Conservation (phyloP, 1,139 yeast genomes). For the Pichia sp. region DNA sequence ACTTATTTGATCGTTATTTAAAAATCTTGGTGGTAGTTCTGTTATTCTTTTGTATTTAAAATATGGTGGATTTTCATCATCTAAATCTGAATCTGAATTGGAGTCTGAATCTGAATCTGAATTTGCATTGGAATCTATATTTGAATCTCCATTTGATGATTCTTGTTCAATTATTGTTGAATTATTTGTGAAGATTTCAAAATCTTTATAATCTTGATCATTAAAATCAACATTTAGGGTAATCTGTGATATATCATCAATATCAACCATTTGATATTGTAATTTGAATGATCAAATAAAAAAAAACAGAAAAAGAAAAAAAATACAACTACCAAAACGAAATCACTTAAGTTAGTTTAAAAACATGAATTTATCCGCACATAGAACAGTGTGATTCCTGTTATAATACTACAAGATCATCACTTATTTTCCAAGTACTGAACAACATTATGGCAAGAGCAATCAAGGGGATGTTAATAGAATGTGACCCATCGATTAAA, state of each 20-base stretch:
- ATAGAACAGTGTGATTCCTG: no score
- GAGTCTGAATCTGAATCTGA: constrained; percentile 12
- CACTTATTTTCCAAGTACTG: no score
- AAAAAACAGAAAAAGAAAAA: no score
- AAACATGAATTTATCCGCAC: not conserved
- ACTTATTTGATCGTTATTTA: constrained; percentile 72
- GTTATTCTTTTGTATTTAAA: constrained; percentile 66
- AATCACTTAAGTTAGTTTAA: no score
- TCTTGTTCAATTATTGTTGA: constrained; percentile 23
- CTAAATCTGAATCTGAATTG: constrained; percentile 16
- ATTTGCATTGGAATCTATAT: constrained; percentile 7
- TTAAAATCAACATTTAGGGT: not conserved
- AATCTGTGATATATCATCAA: not conserved
- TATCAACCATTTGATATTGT: not conserved
- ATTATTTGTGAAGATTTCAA: constrained; percentile 9
- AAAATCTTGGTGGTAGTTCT: constrained; percentile 60
- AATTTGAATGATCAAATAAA: not conserved
- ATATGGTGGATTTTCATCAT: constrained; percentile 62
- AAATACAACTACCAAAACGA: not conserved
- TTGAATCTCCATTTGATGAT: not conserved
- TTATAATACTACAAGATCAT: no score
- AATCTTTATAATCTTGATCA: constrained; percentile 11
- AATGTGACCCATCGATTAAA: constrained; percentile 77
- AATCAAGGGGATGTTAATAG: constrained; percentile 32
- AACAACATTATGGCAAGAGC: constrained; percentile 32